Evolutionary conservation across 1,284 basidiomycete species (phyloP).

Genomic region (Boletus semigastroideus): DNA sequence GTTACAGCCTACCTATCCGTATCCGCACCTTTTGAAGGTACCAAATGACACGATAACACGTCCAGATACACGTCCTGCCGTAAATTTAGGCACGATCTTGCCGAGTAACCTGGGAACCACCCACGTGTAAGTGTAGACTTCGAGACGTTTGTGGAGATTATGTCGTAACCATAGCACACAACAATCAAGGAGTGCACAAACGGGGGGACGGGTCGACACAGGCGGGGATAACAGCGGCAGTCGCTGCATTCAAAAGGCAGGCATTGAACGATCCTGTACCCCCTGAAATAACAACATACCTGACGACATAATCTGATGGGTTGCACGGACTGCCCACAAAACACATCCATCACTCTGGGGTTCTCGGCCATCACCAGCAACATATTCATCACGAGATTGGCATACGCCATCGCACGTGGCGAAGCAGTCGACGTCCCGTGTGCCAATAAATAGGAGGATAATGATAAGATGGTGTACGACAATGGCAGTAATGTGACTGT

Average conservation of each 20-base stretch:
- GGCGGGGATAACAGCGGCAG: slow-evolving; percentile 49
- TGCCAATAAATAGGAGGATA: slow-evolving; percentile 61
- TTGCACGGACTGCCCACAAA: slow-evolving; percentile 40
- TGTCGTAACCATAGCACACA: slow-evolving; percentile 68
- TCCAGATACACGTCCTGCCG: slow-evolving; percentile 51
- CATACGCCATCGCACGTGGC: slow-evolving; percentile 58
- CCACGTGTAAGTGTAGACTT: slow-evolving; percentile 55
- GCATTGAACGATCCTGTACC: neutral
- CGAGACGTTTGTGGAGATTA: slow-evolving; percentile 60
- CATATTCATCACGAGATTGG: slow-evolving; percentile 52
- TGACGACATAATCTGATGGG: slow-evolving; percentile 59
- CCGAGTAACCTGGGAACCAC: slow-evolving; percentile 19
- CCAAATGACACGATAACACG: slow-evolving; percentile 53
- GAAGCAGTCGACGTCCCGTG: slow-evolving; percentile 61
- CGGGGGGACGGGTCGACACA: slow-evolving; percentile 39
- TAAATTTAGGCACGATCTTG: neutral
- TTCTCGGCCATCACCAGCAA: slow-evolving; percentile 52
- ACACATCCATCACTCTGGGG: slow-evolving; percentile 42
- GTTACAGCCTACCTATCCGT: slow-evolving; percentile 44
- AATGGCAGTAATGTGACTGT: slow-evolving; percentile 31
- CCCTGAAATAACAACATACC: slow-evolving; percentile 36
- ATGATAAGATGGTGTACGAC: slow-evolving; percentile 47
- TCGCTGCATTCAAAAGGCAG: slow-evolving; percentile 36
- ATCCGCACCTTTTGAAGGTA: slow-evolving; percentile 50
- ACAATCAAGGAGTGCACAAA: slow-evolving; percentile 61